Evolutionary conservation across 2,329 filamentous ascomycete species (phyloP), one percentile per base, ranked within the genome.

Genomic region (Cordyceps cicadae): DNA sequence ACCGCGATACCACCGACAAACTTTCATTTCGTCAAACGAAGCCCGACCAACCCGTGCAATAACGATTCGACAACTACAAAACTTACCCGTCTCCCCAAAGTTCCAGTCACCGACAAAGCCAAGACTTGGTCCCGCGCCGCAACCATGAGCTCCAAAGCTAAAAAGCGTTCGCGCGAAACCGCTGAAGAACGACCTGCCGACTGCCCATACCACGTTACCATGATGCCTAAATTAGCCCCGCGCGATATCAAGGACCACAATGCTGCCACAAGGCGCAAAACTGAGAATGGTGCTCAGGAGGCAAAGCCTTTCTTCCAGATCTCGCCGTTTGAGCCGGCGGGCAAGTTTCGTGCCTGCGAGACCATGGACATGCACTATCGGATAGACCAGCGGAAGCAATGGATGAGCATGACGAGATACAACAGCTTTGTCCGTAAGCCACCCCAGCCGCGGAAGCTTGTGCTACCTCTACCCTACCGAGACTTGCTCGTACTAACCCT

Each of bases 351-450:
- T 66, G 77, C 76, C 0, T 72, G 78, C 66, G 77, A 80, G 63
- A 80, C 75, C 32, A 77, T 85, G 79, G 80, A 83, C 63, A 71
- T 83, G 12, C 75, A 81, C 66, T 85, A 83, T 64, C 74, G 76
- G 26, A 78, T 85, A 37, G 76, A 79, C 58, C 81, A 81, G 4
- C 73, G 75, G 29, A 77, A 79, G 69, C 74, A 75, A 66, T 85
- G 82, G 82, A 73, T 76, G 29, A 79, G 82, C 55, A 84, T 84
- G 81, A 84, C 81, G 62, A 74, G 80, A 57, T 85, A 85, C 67
- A 85, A 84, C 63, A 84, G 82, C 69, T 85, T 85, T 63, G 81
- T 84, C 62, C 72, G 81, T 84, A 76, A 73, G 81, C 82, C 39
- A 21, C 17, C 24, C 26, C 34, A 14, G 37, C 21, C 15, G 29